Base-by-base conservation (phyloP, 768 basidiomycete genomes). In the Termitomyces sp. region DNA sequence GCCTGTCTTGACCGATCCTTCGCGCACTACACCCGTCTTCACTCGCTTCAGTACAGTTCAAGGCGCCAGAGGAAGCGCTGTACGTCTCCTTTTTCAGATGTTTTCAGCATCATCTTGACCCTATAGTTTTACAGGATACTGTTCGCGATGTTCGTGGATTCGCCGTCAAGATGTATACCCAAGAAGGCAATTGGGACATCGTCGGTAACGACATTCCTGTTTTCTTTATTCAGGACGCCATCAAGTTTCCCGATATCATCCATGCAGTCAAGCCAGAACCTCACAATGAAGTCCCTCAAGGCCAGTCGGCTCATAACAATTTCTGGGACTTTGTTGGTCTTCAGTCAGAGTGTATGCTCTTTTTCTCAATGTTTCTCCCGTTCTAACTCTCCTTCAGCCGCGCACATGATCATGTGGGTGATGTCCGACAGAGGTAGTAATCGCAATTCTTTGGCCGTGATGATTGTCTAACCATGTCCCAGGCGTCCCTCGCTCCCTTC, bases 131-230 rank as follows among this genome's bases (percentile, higher is more conserved):
- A 16, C 40, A 86, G 81, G 85, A 88, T 61, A 88, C 86, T 26
- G 88, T 90, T 42, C 84, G 92, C 40, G 93, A 95, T 65, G 91
- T 93, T 24, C 83, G 93, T 59, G 93, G 93, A 0, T 95, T 95
- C 66, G 93, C 94, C 0, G 74, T 80, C 53, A 87, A 93, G 66
- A 56, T 65, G 39, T 65, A 65, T 13, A 63, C 62, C 0, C 53
- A 61, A 10, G 62, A 63, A 46, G 62, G 59, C 4, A 93, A 91
- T 63, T 90, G 88, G 88, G 93, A 95, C 66, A 73, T 95, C 34
- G 92, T 93, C 36, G 89, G 85, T n/a, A 91, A 92, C 65, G 78
- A 92, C 62, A 86, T 90, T 36, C 89, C 92, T 8, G 83, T 93
- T 22, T 91, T 93, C 76, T 87, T 90, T 73, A 86, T 93, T 51